Conservation (phyloP, 176 grass and related monocot genomes). For the Pontederia paniculata region DNA sequence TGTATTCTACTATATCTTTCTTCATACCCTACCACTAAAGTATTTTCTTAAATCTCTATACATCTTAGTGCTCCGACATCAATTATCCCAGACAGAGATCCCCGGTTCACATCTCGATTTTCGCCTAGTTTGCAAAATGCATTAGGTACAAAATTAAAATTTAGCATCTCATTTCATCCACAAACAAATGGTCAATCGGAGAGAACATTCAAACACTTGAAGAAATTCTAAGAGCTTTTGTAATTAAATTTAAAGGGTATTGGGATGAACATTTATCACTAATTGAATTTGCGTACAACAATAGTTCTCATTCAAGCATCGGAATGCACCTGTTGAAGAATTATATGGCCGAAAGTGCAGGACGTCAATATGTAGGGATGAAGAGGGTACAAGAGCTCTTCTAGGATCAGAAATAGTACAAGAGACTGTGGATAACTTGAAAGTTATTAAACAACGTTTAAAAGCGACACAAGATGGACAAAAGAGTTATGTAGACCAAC, state of each 20-base stretch:
- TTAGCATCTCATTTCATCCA: too few species aligned
- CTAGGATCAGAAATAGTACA: neutral
- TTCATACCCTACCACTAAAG: too few species aligned
- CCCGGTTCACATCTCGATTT: too few species aligned
- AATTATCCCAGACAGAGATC: too few species aligned
- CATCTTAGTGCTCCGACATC: too few species aligned
- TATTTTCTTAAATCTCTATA: too few species aligned
- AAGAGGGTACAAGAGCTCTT: neutral
- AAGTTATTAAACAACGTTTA: neutral
- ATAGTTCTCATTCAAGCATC: neutral
- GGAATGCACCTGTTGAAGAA: neutral
- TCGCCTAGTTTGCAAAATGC: too few species aligned
- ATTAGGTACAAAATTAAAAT: too few species aligned
- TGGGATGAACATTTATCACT: neutral
- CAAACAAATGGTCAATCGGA: too few species aligned
- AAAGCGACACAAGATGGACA: neutral
- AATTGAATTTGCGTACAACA: neutral
- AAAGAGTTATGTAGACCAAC: slow-evolving; percentile 7
- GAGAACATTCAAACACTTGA: neutral
- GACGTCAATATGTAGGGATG: neutral
- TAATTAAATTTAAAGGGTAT: neutral
- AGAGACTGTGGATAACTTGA: neutral
- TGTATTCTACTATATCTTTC: too few species aligned
- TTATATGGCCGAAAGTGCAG: neutral
- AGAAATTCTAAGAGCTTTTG: neutral